Conservation (phyloP, 176 grass and related monocot genomes). For the Themeda triandra region DNA sequence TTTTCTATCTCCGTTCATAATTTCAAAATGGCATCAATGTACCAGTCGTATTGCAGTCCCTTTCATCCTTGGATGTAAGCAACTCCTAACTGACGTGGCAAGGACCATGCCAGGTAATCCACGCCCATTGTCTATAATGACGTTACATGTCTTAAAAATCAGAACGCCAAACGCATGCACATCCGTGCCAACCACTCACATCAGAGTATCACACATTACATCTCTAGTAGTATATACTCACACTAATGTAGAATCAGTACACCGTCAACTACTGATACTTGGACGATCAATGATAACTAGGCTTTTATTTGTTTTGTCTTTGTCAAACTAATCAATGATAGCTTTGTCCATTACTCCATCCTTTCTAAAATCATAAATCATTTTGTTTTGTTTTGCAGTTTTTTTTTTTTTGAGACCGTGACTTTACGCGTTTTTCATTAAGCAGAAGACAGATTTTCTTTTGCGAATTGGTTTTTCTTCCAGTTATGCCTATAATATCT, state of each 20-base stretch:
- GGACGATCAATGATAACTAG: background rate
- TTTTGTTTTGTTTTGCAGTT: background rate
- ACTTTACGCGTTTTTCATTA: too few relatives aligned
- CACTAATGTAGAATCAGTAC: background rate
- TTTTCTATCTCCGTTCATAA: background rate
- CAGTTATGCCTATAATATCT: too few relatives aligned
- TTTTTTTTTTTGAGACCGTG: too few relatives aligned
- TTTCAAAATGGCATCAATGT: background rate
- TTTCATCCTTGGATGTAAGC: slow-evolving; percentile 12
- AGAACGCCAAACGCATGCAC: background rate
- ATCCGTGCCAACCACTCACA: background rate
- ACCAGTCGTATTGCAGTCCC: background rate
- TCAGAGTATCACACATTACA: background rate
- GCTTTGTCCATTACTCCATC: background rate
- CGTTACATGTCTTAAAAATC: background rate
- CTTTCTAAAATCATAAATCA: background rate
- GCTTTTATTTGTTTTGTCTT: background rate
- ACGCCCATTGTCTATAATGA: background rate
- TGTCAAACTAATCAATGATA: background rate
- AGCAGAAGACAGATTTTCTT: too few relatives aligned
- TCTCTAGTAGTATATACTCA: background rate
- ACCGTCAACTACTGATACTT: background rate
- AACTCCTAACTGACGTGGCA: slow-evolving; percentile 3
- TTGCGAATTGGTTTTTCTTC: too few relatives aligned
- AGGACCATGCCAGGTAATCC: slow-evolving; percentile 4